These are phyloP conservation scores for Allium fistulosum DNA, from an alignment of 106 monocot genomes.

Conservation along the genomic window DNA sequence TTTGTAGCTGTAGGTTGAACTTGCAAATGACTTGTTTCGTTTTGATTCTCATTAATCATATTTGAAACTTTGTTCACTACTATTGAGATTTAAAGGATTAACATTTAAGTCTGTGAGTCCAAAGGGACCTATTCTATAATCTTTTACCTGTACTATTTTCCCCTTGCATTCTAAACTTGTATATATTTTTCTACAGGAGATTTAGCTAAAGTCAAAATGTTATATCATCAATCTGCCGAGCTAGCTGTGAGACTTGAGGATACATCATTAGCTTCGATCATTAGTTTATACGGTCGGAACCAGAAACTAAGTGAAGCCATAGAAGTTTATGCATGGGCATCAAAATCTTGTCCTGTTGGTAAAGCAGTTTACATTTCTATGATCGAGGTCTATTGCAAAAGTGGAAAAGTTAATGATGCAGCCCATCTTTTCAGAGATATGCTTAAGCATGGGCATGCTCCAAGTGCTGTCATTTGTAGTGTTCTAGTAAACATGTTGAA, in stretches of 20 bases:
- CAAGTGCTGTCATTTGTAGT: conserved; percentile 60
- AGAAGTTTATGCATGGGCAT: conserved; percentile 35
- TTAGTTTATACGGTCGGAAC: conserved; percentile 44
- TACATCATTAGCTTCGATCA: conserved; percentile 55
- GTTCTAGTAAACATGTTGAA: conserved; percentile 66
- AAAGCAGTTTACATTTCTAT: conserved; percentile 47
- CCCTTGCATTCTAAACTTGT: no score
- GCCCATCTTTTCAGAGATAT: conserved; percentile 34
- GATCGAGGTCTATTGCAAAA: conserved; percentile 62
- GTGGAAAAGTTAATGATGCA: conserved; percentile 60
- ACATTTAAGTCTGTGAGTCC: no score
- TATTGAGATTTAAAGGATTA: no score
- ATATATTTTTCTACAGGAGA: conserved; percentile 38
- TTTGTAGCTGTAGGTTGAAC: no score
- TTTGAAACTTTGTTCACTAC: no score
- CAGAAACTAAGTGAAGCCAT: conserved; percentile 39
- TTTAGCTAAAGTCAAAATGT: conserved; percentile 26
- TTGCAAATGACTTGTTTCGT: no score
- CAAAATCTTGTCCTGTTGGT: conserved; percentile 18
- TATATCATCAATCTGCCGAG: conserved; percentile 34
- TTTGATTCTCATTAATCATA: no score
- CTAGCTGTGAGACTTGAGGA: conserved; percentile 54
- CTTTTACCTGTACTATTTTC: background rate
- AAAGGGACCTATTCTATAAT: background rate
- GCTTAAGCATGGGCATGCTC: conserved; percentile 31